phyloP scores from a whole-genome alignment of 192 early-diverging fungal genomes.

The Borealophlyctis nickersoniae region DNA sequence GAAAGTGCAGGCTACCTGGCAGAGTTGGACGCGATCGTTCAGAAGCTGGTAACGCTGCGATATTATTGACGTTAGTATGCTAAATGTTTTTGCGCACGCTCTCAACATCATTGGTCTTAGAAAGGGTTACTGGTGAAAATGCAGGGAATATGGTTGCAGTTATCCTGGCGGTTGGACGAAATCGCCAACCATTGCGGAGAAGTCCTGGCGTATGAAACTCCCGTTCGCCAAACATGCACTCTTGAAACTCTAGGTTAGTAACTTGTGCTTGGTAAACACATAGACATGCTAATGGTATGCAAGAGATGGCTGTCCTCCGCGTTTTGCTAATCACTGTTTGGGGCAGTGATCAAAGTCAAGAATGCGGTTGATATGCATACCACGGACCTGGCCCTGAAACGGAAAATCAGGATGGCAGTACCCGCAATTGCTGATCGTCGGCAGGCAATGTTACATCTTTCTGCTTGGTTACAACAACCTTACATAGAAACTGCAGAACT shows the following conservation, averaged over 20 bases:
- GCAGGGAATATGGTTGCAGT: not conserved
- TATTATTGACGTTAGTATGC: too few species aligned
- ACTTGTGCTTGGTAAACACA: not conserved
- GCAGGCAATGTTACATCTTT: conserved; percentile 17
- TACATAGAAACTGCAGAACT: conserved; percentile 18
- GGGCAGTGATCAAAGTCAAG: not conserved
- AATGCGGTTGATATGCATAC: conserved; percentile 11
- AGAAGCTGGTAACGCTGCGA: not conserved
- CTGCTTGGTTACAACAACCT: conserved; percentile 29
- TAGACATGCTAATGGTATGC: not conserved
- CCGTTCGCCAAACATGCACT: conserved; percentile 4
- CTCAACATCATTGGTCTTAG: not conserved
- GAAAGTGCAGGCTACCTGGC: not conserved
- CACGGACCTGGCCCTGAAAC: conserved; percentile 10
- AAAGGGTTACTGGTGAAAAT: conserved; percentile 9
- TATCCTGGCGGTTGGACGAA: conserved; percentile 13
- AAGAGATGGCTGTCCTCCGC: too few species aligned
- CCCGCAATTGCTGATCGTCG: not conserved
- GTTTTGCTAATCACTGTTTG: not conserved
- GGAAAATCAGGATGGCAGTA: conserved; percentile 2
- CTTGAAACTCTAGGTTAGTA: conserved; percentile 15
- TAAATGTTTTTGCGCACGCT: not conserved
- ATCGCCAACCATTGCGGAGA: conserved; percentile 20
- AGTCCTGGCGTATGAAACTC: not conserved
- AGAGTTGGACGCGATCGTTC: not conserved